phyloP scores from a whole-genome alignment of 306 rosid genomes.

The Lablab purpureus region DNA sequence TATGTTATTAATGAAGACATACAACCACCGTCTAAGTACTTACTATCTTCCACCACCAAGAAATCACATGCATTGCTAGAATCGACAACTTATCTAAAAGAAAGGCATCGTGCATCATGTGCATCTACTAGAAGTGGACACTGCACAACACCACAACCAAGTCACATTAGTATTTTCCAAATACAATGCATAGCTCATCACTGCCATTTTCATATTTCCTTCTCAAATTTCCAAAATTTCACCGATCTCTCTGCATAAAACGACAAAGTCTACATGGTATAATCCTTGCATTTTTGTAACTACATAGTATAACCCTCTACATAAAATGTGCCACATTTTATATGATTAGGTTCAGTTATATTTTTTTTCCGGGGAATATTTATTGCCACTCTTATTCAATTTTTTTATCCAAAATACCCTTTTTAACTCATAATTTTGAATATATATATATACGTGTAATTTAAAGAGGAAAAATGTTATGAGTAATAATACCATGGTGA shows the following conservation, averaged over 20 bases:
- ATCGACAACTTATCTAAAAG: constrained; percentile 20
- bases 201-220: neutral
- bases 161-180: constrained; percentile 31
- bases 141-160: constrained; percentile 23
- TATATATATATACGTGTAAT: too few species aligned
- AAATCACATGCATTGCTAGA: constrained; percentile 46
- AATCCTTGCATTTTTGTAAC: neutral
- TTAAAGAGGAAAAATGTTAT: too few species aligned
- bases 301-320: neutral
- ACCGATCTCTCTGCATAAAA: neutral
- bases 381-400: neutral
- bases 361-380: neutral
- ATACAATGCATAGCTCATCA: neutral
- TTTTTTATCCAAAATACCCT: neutral
- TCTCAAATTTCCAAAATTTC: neutral
- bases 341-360: neutral
- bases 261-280: neutral
- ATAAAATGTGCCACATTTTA: neutral
- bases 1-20: neutral
- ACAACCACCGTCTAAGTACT: neutral
- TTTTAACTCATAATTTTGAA: neutral
- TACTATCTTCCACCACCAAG: constrained; percentile 12
- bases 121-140: constrained; percentile 36
- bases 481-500: too few species aligned
- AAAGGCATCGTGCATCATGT: constrained; percentile 31